These are phyloP conservation scores for Glycine tomentella DNA, from an alignment of 306 rosid species.

Conservation along the genomic window DNA sequence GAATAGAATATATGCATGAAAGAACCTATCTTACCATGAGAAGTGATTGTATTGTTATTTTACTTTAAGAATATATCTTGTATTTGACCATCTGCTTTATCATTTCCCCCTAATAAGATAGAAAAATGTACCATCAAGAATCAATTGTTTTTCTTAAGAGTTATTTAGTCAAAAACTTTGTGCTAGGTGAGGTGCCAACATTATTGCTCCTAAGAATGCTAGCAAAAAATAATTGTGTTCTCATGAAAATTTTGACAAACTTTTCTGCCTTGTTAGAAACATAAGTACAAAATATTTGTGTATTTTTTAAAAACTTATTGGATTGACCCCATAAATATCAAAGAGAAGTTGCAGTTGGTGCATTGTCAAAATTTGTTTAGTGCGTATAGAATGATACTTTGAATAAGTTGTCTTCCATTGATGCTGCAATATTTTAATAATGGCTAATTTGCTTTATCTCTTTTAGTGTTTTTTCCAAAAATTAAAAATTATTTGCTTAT, in stretches of 20 bases:
- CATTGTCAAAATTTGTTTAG: slow-evolving; percentile 92
- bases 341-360: slow-evolving; percentile 95
- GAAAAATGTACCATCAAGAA: slow-evolving; percentile 13
- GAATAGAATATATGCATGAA: too few species aligned
- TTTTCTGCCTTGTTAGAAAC: slow-evolving; percentile 40
- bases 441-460: neutral
- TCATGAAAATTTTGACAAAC: slow-evolving; percentile 32
- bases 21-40: too few species aligned
- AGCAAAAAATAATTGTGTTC: slow-evolving; percentile 7
- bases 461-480: neutral
- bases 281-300: slow-evolving; percentile 84
- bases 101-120: neutral
- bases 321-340: slow-evolving; percentile 80
- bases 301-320: slow-evolving; percentile 74
- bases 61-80: too few species aligned
- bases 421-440: slow-evolving; percentile 12
- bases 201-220: slow-evolving; percentile 5
- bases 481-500: neutral
- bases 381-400: slow-evolving; percentile 23
- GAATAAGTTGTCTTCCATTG: slow-evolving; percentile 30
- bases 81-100: slow-evolving; percentile 24
- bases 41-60: too few species aligned
- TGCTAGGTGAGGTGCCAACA: slow-evolving; percentile 12
- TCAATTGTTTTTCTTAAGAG: slow-evolving; percentile 22
- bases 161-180: slow-evolving; percentile 12